Percentiles rank a stretch among this genome's conserved stretches.
Conservation (phyloP, 805 yeast genomes). For the Blastobotrys mokoenaii region DNA sequence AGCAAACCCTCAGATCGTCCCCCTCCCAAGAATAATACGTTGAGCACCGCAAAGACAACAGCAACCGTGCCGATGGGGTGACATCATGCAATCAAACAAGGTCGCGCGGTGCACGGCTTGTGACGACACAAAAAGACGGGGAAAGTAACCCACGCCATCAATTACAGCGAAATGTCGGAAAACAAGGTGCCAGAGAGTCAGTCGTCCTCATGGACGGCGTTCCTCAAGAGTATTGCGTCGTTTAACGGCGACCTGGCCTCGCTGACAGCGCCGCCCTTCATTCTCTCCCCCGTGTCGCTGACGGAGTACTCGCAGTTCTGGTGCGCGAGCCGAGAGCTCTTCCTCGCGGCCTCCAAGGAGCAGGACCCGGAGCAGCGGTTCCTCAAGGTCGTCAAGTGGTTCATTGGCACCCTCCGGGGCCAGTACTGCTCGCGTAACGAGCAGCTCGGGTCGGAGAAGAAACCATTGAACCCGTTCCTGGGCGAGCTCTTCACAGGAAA, state of each 20-base stretch:
- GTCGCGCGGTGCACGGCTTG: no score
- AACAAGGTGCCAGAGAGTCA: slow-evolving; percentile 18
- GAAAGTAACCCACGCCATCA: no score
- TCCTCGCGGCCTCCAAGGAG: slow-evolving; percentile 55
- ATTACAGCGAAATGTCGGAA: slow-evolving; percentile 8
- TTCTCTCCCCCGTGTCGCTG: slow-evolving; percentile 80
- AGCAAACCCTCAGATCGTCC: no score
- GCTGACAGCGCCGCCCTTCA: slow-evolving; percentile 95
- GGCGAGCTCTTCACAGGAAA: slow-evolving; percentile 92
- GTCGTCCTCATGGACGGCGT: slow-evolving; percentile 70
- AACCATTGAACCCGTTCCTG: slow-evolving; percentile 91
- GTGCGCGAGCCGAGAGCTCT: slow-evolving; percentile 85
- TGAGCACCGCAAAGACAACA: no score
- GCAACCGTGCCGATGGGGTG: no score
- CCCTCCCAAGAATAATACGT: no score
- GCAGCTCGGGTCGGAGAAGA: slow-evolving; percentile 90
- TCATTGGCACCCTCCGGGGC: slow-evolving; percentile 80
- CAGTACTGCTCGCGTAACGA: slow-evolving; percentile 93
- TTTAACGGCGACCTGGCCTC: slow-evolving; percentile 91
- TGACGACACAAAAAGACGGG: no score
- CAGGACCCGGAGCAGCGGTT: slow-evolving; percentile 49
- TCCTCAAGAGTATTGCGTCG: slow-evolving; percentile 81
- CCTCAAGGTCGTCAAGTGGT: slow-evolving; percentile 83
- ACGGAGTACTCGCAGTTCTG: slow-evolving; percentile 92
- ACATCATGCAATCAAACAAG: no score